A percentile compares a stretch with the other conserved stretches of the same genome.
Evolutionary conservation across 495 filamentous ascomycete species (phyloP).

Genomic region (Apiosordaria backusii): DNA sequence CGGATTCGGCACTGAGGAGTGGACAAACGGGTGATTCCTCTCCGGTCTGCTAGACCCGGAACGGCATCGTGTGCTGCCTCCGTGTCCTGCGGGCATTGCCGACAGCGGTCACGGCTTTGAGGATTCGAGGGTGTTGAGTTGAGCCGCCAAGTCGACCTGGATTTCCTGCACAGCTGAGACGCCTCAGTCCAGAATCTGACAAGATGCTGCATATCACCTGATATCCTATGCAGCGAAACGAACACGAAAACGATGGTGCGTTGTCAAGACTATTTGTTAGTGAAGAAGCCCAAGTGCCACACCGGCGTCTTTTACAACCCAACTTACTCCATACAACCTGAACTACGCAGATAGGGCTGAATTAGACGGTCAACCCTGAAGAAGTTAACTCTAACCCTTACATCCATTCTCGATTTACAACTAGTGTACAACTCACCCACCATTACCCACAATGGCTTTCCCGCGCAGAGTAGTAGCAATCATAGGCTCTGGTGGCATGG

Average conservation of each 20-base stretch:
- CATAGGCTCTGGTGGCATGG: conserved; percentile 26
- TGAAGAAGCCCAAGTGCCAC: background rate
- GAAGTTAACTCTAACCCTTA: background rate
- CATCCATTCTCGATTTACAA: background rate
- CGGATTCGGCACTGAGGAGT: background rate
- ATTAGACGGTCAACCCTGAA: background rate
- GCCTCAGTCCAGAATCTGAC: background rate
- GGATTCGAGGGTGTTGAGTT: background rate
- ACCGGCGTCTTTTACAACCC: background rate
- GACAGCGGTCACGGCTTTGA: background rate
- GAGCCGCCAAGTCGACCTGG: background rate
- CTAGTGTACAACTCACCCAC: background rate
- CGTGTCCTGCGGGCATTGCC: background rate
- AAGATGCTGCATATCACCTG: background rate
- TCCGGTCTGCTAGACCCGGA: background rate
- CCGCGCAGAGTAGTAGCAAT: conserved; percentile 19
- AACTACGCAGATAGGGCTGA: background rate
- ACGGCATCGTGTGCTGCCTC: background rate
- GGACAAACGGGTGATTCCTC: background rate
- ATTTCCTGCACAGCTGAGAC: background rate
- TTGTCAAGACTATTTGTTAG: background rate
- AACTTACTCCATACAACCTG: background rate
- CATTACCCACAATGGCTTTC: background rate
- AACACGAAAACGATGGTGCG: background rate
- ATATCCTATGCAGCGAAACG: background rate